Percentiles rank a stretch among this genome's conserved stretches.
These are phyloP conservation scores for Solanum etuberosum DNA, from an alignment of 257 asterid species.

Conservation along the genomic window DNA sequence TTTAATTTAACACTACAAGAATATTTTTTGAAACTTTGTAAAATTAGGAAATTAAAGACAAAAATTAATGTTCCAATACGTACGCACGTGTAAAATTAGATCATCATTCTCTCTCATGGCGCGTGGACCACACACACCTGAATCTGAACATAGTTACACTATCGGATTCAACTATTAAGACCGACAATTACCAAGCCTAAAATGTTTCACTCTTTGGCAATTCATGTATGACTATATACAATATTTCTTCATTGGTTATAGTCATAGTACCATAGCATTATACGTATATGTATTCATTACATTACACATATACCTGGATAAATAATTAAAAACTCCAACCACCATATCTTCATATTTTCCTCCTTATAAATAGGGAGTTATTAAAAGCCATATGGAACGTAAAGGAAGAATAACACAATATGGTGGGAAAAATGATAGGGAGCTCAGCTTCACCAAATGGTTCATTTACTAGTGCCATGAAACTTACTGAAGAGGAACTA, in stretches of 20 bases:
- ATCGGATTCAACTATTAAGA: not conserved
- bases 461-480: constrained; percentile 28
- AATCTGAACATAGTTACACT: not conserved
- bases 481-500: constrained; percentile 23
- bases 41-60: too few relatives aligned
- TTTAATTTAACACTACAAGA: too few relatives aligned
- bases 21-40: too few relatives aligned
- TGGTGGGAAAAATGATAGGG: not conserved
- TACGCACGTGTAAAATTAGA: not conserved
- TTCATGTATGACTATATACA: not conserved
- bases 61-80: not conserved
- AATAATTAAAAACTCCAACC: not conserved
- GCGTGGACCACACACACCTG: not conserved
- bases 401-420: not conserved
- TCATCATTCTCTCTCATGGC: not conserved
- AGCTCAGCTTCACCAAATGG: not conserved
- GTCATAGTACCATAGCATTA: not conserved
- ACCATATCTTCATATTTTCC: not conserved
- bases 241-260: not conserved
- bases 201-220: not conserved
- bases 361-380: not conserved
- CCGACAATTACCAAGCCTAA: not conserved
- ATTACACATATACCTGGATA: not conserved
- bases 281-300: not conserved
- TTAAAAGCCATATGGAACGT: not conserved